phyloP scores from a whole-genome alignment of 2,329 filamentous ascomycete species.

The Alternaria sp. region DNA sequence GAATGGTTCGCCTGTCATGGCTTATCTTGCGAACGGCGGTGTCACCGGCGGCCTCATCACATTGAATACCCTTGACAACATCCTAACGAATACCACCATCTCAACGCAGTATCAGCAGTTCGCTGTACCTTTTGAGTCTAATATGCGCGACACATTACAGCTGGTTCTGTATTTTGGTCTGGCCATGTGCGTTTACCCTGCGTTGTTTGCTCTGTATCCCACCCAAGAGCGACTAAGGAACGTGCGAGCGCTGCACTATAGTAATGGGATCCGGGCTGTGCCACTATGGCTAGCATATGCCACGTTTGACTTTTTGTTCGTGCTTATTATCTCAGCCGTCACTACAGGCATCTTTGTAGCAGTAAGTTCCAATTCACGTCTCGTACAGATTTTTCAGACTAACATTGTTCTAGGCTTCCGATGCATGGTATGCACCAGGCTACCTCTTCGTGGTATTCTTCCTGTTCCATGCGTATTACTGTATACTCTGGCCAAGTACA shows the following conservation, averaged over 20 bases:
- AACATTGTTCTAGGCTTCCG: conserved; percentile 54
- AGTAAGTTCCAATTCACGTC: conserved; percentile 27
- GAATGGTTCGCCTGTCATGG: conserved; percentile 68
- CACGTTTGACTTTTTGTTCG: conserved; percentile 79
- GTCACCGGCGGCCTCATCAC: conserved; percentile 75
- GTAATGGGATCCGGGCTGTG: conserved; percentile 82
- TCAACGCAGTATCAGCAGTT: conserved; percentile 77
- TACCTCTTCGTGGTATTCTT: conserved; percentile 84
- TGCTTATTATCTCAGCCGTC: conserved; percentile 71
- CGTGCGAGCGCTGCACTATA: conserved; percentile 87
- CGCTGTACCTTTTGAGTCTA: conserved; percentile 74
- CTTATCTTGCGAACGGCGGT: conserved; percentile 72
- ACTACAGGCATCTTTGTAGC: conserved; percentile 74
- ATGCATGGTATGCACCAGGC: conserved; percentile 77
- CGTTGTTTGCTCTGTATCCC: conserved; percentile 87
- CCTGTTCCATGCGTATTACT: conserved; percentile 58
- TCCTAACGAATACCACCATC: conserved; percentile 74
- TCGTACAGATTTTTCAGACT: conserved; percentile 12
- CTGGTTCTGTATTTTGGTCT: conserved; percentile 83
- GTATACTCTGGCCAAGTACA: too few relatives aligned
- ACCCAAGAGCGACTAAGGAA: conserved; percentile 82
- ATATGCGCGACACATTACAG: conserved; percentile 76
- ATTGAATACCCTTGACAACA: conserved; percentile 88
- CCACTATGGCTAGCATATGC: conserved; percentile 88
- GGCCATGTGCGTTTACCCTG: conserved; percentile 79